These are phyloP conservation scores for Chaetomium olivaceum DNA, from an alignment of 2,329 filamentous ascomycete species.

Conservation along the genomic window DNA sequence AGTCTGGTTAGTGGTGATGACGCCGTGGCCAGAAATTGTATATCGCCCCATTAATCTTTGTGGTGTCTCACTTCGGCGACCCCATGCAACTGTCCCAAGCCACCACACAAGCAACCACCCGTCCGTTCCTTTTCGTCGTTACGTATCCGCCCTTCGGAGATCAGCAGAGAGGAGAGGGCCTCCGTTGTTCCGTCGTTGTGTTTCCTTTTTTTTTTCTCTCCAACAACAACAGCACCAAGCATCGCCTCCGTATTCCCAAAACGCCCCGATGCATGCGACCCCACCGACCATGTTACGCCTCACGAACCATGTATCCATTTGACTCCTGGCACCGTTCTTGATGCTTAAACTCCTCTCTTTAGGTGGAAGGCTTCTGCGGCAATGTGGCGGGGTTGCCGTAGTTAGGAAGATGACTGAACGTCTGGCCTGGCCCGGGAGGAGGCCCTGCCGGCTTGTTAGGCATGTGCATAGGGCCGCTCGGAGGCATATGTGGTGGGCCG, in stretches of 20 bases:
- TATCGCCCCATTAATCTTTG: slow-evolving; percentile 9
- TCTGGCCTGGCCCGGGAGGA: slow-evolving; percentile 43
- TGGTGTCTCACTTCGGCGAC: not conserved
- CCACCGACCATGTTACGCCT: slow-evolving; percentile 23
- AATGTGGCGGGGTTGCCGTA: slow-evolving; percentile 62
- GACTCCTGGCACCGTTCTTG: slow-evolving; percentile 26
- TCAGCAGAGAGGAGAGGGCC: slow-evolving; percentile 13
- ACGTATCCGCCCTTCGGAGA: not conserved
- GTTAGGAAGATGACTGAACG: slow-evolving; percentile 55
- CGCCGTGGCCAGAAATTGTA: not conserved
- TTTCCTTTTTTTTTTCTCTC: slow-evolving; percentile 1
- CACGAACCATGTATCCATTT: slow-evolving; percentile 25
- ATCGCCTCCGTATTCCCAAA: slow-evolving; percentile 23
- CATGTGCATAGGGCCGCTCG: slow-evolving; percentile 42
- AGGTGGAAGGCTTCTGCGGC: slow-evolving; percentile 58
- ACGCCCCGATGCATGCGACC: slow-evolving; percentile 28
- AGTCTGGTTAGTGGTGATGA: slow-evolving; percentile 2
- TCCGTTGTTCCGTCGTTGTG: not conserved
- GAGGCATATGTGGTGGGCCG: slow-evolving; percentile 43
- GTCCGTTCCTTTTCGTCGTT: not conserved
- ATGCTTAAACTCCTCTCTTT: slow-evolving; percentile 29
- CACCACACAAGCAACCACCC: not conserved
- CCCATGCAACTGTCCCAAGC: not conserved
- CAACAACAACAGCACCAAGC: slow-evolving; percentile 10
- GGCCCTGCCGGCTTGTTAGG: slow-evolving; percentile 49